Evolutionary conservation across 441 rosid genomes (phyloP).

Genomic region (Adansonia gregorii): DNA sequence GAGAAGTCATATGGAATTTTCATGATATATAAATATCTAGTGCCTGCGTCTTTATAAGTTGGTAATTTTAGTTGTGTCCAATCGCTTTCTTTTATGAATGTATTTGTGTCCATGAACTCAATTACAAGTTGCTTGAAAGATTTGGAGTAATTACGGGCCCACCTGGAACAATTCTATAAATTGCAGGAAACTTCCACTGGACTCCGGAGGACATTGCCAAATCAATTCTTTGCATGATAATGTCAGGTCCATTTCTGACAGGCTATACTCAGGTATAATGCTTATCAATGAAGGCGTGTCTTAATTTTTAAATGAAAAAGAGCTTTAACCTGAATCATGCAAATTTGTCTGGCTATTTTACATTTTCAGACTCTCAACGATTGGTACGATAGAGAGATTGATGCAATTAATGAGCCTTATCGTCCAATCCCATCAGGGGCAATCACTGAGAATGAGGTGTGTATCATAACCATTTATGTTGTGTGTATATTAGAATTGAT

Average conservation of each 20-base stretch:
- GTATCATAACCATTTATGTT: conserved; percentile 17
- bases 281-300: background rate
- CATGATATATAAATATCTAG: conserved; percentile 1
- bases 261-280: conserved; percentile 87
- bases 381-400: conserved; percentile 95
- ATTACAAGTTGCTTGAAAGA: conserved; percentile 2
- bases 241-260: conserved; percentile 97
- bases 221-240: conserved; percentile 87
- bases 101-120: background rate
- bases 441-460: conserved; percentile 90
- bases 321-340: conserved; percentile 26
- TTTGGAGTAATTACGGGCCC: background rate
- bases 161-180: conserved; percentile 4
- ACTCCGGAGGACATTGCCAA: conserved; percentile 86
- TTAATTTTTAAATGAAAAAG: conserved; percentile 24
- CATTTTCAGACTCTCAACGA: conserved; percentile 78
- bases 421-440: conserved; percentile 98
- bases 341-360: conserved; percentile 24
- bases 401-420: conserved; percentile 96
- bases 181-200: conserved; percentile 94
- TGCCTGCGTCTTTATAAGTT: background rate
- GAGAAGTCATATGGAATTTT: background rate
- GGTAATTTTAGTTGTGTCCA: background rate
- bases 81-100: background rate
- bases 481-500: background rate